Base-by-base conservation (phyloP, 1,284 basidiomycete species). In the Cystobasidium sp. region DNA sequence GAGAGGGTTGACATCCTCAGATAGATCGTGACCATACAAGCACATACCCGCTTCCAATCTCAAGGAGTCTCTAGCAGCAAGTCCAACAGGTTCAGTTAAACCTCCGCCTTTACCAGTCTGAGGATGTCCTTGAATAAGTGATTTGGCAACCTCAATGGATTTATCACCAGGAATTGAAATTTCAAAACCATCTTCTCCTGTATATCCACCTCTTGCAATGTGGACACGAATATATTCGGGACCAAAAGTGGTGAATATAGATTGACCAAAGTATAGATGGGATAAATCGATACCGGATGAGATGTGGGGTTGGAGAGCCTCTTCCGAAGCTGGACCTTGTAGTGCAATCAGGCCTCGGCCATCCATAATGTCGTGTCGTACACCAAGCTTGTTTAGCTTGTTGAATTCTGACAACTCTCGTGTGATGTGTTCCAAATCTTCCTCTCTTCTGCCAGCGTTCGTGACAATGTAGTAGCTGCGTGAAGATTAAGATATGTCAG, bases 121-220 rank as follows among this genome's bases (percentile, higher is more conserved):
- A 5, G 53, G 31, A 76, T 88, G 86, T 44, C 88, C 84, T 1
- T 77, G 74, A 16, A 84, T 76, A n/a, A 98, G 86, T 20, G 91
- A 83, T 51, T 88, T 85, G 0, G 94, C 90, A 55, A 96, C 86
- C 6, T 87, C 86, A 7, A 89, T 85, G 0, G 93, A 90, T 62
- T 90, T 85, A 10, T 86, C 85, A 0, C 92, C 92, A 0, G 93
- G 92, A 59, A 97, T 91, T 2, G 94, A 97, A 79, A 98, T 94
- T 90, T 94, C 96, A 78, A 99, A 98, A 0, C 96, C 97, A 82
- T 99, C 96, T 84, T 99, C 97, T 44, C 97, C 96, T 0, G 97
- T 99, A 84, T 99, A 99, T 4, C 97, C 96, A 24, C 93, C 93
- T n/a, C 96, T 89, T 9, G 94, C 92, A 46, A 99, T 88, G 81